Percentiles rank a stretch among this genome's conserved stretches.
phyloP scores from a whole-genome alignment of 768 basidiomycete species.

The Kwoniella dendrophila region DNA sequence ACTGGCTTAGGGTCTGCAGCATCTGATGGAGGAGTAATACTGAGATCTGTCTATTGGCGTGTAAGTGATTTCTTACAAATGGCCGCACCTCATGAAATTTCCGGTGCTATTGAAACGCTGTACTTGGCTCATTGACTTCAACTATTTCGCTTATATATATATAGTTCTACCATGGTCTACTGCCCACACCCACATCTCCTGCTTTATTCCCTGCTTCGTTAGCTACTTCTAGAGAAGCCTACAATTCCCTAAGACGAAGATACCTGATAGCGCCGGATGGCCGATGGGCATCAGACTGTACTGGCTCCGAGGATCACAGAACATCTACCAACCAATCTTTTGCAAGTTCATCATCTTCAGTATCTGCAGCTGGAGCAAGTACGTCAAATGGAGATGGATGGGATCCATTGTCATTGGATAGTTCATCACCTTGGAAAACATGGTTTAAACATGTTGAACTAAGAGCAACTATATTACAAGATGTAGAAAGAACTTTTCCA shows the following conservation, averaged over 20 bases:
- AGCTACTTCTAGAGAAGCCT: conserved; percentile 27
- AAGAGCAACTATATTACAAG: conserved; percentile 84
- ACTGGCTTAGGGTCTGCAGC: conserved; percentile 33
- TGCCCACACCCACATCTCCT: conserved; percentile 43
- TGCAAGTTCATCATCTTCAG: conserved; percentile 4
- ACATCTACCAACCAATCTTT: conserved; percentile 4
- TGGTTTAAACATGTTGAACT: conserved; percentile 91
- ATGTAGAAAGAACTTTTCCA: conserved; percentile 99
- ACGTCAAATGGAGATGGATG: conserved; percentile 27
- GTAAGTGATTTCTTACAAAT: conserved; percentile 33
- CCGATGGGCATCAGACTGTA: conserved; percentile 54
- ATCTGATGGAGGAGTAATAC: conserved; percentile 36
- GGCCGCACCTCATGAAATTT: no score
- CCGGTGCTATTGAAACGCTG: background rate
- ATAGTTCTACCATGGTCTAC: conserved; percentile 44
- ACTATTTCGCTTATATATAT: background rate
- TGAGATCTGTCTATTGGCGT: conserved; percentile 53
- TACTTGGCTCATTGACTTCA: background rate
- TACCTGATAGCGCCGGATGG: conserved; percentile 54
- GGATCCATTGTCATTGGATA: conserved; percentile 53
- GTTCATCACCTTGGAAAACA: conserved; percentile 88
- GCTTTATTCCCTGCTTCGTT: conserved; percentile 35
- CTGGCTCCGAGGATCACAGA: conserved; percentile 25
- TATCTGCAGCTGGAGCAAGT: background rate
- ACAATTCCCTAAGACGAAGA: conserved; percentile 39